Base-by-base conservation (phyloP, 345 rosid genomes). In the Clausena lansium region DNA sequence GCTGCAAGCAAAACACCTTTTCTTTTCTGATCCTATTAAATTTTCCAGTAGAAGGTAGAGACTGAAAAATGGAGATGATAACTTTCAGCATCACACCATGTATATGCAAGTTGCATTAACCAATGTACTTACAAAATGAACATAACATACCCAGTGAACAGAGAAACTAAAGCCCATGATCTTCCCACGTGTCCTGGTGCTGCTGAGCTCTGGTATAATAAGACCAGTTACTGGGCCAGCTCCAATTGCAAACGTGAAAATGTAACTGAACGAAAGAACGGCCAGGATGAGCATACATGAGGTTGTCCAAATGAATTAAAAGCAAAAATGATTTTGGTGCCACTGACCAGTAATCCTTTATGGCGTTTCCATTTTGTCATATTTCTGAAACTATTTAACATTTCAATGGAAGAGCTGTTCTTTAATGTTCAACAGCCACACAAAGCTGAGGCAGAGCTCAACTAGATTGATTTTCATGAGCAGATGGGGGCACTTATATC, bases 181-280 rank as follows among this genome's bases (percentile, higher is more conserved):
- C 89, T 91, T 91, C 78, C 91, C 94, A 19, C 96, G 93, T 57
- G 83, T 88, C 81, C 82, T 87, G 79, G 30, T 81, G 88, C 94
- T 85, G 84, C 93, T 91, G 50, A 93, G 89, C 76, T 93, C 93
- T 64, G 94, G 91, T 76, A 91, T 91, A 71, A 91, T 87, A 38
- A 93, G 83, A 82, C 91, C 93, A 22, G 94, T 90, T 47, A 88
- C 93, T 36, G 98, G 96, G 60, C 94, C 98, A 71, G 98, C 87
- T 81, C 96, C 96, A 79, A 85, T 36, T 8, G 96, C 91, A 83
- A 91, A 91, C 68, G 86, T 74, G 72, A 91, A 91, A 30, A 91
- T 89, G 82, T 90, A 91, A 85, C 94, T 93, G 70, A 24, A 54
- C 63, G 68, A 79, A 68, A 45, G 70, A 72, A 70, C 58, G 27